Base-by-base conservation (phyloP, 441 rosid genomes). In the Mallotus repandus region DNA sequence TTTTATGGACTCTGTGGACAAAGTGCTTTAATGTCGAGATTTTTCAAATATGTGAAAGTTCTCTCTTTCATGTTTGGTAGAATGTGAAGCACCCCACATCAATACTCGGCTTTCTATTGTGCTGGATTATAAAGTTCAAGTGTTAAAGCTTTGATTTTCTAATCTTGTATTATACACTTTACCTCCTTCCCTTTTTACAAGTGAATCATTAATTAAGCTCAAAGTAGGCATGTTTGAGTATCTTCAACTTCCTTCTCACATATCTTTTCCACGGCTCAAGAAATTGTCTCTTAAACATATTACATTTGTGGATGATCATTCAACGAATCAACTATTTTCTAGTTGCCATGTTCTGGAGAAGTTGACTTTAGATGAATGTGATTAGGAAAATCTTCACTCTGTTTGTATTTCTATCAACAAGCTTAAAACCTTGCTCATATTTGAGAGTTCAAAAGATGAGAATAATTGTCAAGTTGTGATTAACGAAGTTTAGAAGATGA, bases 31-130 rank as follows among this genome's bases (percentile, higher is more conserved):
- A 12, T 63, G 59, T 49, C 58, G 21, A 22, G 59, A 45, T 43
- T n/a, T 22, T 15, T 49, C 72, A 8, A 58, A 68, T 6, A 65
- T 74, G 49, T 2, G 63, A 16, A 18, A 41, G 11, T 48, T 74
- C 54, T 38, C 63, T 12, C 68, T 64, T 18, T 21, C 49, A 2
- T 61, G 72, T 15, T 2, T 16, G 2, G 45, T 15, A 21, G 21
- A 4, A 10, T 50, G 45, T 8, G 12, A 56, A 19, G 76, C 41
- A 55, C 32, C 66, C 41, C 55, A 32, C 7, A 32, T 63, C 41
- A 46, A 52, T 73, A 8, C 55, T 13, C 68, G 80, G 80, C 73
- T 77, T 15, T 4, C 22, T 55, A 18, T 13, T 73, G 74, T 66
- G 21, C 18, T 72, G 14, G 3, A 21, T 8, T 29, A 21, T 15